phyloP scores from a whole-genome alignment of 2,329 filamentous ascomycete species.

The Epichloe uncinata region DNA sequence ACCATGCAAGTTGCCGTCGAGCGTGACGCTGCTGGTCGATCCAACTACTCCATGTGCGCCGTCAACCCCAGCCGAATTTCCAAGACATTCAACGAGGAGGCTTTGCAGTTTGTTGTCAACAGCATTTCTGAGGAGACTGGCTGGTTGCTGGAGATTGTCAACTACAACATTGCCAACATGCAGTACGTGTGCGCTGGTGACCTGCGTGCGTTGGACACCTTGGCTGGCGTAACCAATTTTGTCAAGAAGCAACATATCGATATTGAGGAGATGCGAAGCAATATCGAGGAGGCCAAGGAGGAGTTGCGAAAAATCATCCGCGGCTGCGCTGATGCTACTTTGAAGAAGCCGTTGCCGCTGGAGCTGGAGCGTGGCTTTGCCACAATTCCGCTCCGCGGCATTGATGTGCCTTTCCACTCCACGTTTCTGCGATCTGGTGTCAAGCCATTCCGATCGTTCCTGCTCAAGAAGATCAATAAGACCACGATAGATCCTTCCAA shows the following conservation, averaged over 20 bases:
- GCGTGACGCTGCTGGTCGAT: conserved; percentile 81
- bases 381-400: conserved; percentile 91
- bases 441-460: conserved; percentile 96
- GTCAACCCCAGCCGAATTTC: conserved; percentile 97
- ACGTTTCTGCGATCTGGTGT: conserved; percentile 96
- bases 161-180: conserved; percentile 75
- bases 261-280: conserved; percentile 83
- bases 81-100: conserved; percentile 97
- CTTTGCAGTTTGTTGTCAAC: conserved; percentile 90
- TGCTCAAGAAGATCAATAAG: conserved; percentile 99
- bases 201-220: conserved; percentile 55
- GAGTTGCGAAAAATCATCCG: conserved; percentile 85
- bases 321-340: conserved; percentile 73
- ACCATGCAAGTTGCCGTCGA: conserved; percentile 99
- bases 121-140: conserved; percentile 87
- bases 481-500: conserved; percentile 96
- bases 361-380: conserved; percentile 91
- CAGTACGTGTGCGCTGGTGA: conserved; percentile 63
- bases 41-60: conserved; percentile 98
- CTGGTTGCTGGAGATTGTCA: conserved; percentile 98
- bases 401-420: conserved; percentile 98
- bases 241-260: conserved; percentile 96
- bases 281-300: conserved; percentile 80
- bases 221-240: conserved; percentile 79
- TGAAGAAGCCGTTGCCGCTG: conserved; percentile 76